A percentile compares a stretch with the other conserved stretches of the same genome.
phyloP scores from a whole-genome alignment of 192 early-diverging fungal species.

The Linnemannia elongata region DNA sequence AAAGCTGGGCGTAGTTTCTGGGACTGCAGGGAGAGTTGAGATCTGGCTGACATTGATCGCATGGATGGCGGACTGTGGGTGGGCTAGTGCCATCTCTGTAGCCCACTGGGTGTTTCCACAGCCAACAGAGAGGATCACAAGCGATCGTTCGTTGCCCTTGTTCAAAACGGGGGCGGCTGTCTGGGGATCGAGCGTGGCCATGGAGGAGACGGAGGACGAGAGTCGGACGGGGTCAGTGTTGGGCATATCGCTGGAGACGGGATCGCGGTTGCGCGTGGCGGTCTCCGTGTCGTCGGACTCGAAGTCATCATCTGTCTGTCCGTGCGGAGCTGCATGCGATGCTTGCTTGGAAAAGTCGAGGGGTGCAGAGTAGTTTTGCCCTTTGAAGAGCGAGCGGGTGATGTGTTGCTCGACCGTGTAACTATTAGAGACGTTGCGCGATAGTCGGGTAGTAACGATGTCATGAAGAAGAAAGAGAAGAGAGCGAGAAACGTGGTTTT shows the following conservation, averaged over 20 bases:
- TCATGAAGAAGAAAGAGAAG: constrained; percentile 1
- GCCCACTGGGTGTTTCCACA: constrained; percentile 55
- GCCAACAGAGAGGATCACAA: constrained; percentile 51
- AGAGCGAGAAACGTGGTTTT: constrained; percentile 37
- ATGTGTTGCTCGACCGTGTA: constrained; percentile 53
- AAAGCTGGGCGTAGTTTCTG: constrained; percentile 41
- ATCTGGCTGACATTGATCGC: constrained; percentile 56
- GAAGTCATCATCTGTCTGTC: not conserved
- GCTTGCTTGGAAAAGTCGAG: constrained; percentile 43
- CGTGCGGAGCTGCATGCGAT: not conserved
- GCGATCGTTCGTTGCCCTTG: constrained; percentile 34
- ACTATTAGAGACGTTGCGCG: constrained; percentile 13
- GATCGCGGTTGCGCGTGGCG: not conserved
- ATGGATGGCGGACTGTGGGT: constrained; percentile 53
- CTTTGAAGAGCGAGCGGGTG: constrained; percentile 40
- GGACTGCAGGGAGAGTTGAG: constrained; percentile 34
- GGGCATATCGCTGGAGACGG: not conserved
- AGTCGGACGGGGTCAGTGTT: not conserved
- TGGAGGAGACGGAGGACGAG: constrained; percentile 21
- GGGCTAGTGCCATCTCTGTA: constrained; percentile 51
- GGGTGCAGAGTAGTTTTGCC: constrained; percentile 56
- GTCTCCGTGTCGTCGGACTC: constrained; percentile 12
- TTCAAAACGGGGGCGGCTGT: not conserved
- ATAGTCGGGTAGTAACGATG: constrained; percentile 13
- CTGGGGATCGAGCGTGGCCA: constrained; percentile 14